Base-by-base conservation (phyloP, 305 asterid genomes). In the Euphrasia arctica region DNA sequence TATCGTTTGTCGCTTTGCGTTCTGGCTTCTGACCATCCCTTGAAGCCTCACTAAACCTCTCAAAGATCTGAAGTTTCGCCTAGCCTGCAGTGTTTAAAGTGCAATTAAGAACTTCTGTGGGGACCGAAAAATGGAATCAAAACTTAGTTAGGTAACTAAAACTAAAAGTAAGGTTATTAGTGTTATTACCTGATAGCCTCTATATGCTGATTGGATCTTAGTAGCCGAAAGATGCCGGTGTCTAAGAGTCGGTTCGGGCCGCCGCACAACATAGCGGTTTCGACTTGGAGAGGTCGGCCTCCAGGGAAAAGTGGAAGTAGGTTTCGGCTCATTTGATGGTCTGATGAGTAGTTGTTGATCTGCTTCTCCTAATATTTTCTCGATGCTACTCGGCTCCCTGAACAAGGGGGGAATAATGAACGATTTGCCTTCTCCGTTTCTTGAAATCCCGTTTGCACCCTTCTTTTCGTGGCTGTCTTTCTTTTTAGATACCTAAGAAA, bases 41-140 rank as follows among this genome's bases (percentile, higher is more conserved):
- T 90, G 97, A 73, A 93, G 97, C 85, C 99, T 86, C 76, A 86
- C 89, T 68, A 93, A 74, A 51, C 99, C 99, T 79, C 75, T 90
- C 85, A 88, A 72, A 66, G 95, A 91, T 73, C 91, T 75, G 70
- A 82, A 88, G 80, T 81, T 86, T 70, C 82, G 82, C 77, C 96
- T 90, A 48, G 95, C 96, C 99, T 93, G 68, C 11, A 10, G 67
- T 49, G 61, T 43, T 57, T 29, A n/a, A 64, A 62, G 43, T 39
- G 43, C 43, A 39, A 39, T 6, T 5, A 39, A 39, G 43, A 36
- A 39, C 43, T 5, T 5, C 6, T 36, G 42, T 5, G 1, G 42
- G 42, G 42, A 36, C 42, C 7, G 7, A 36, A 36, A 31, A 36
- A 36, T 36, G 42, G 42, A 36, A 36, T 5, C 42, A 36, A 36